These are phyloP conservation scores for Stachybotrys echinatus DNA, from an alignment of 2,329 filamentous ascomycete species.

Conservation along the genomic window DNA sequence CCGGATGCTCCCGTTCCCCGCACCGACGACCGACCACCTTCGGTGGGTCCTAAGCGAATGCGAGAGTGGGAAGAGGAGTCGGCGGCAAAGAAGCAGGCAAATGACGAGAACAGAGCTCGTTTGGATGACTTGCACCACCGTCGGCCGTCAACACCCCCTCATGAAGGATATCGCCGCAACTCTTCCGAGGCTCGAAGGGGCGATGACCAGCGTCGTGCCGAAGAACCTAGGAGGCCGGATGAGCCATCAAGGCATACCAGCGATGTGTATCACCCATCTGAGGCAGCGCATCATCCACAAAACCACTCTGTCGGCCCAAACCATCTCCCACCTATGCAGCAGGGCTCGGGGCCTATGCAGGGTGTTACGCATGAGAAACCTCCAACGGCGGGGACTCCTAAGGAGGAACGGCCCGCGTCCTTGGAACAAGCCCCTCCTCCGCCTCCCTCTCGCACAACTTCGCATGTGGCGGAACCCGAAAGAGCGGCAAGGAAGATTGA, in stretches of 20 bases:
- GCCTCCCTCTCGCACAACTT: slow-evolving; percentile 39
- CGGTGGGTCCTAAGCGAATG: slow-evolving; percentile 74
- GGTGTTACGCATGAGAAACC: slow-evolving; percentile 45
- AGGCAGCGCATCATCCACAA: slow-evolving; percentile 73
- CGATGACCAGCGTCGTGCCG: slow-evolving; percentile 57
- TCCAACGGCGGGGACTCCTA: slow-evolving; percentile 28
- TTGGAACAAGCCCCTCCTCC: slow-evolving; percentile 22
- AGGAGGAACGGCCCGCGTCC: slow-evolving; percentile 54
- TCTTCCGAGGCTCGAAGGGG: slow-evolving; percentile 67
- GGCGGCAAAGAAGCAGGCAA: slow-evolving; percentile 76
- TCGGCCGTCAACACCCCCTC: slow-evolving; percentile 69
- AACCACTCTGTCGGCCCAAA: slow-evolving; percentile 49
- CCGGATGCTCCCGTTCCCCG: slow-evolving; percentile 62
- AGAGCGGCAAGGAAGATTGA: slow-evolving; percentile 90
- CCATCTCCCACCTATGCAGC: slow-evolving; percentile 60
- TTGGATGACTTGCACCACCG: slow-evolving; percentile 80
- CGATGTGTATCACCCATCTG: slow-evolving; percentile 84
- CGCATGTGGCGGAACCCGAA: slow-evolving; percentile 62
- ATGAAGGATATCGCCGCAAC: slow-evolving; percentile 67
- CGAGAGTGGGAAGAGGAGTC: slow-evolving; percentile 91
- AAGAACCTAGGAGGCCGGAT: slow-evolving; percentile 50
- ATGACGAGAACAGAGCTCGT: slow-evolving; percentile 80
- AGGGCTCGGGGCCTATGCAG: slow-evolving; percentile 50
- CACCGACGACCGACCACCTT: slow-evolving; percentile 68
- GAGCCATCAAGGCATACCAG: slow-evolving; percentile 66